Base-by-base conservation (phyloP, 2,329 filamentous ascomycete genomes). In the Apiospora arundinis region DNA sequence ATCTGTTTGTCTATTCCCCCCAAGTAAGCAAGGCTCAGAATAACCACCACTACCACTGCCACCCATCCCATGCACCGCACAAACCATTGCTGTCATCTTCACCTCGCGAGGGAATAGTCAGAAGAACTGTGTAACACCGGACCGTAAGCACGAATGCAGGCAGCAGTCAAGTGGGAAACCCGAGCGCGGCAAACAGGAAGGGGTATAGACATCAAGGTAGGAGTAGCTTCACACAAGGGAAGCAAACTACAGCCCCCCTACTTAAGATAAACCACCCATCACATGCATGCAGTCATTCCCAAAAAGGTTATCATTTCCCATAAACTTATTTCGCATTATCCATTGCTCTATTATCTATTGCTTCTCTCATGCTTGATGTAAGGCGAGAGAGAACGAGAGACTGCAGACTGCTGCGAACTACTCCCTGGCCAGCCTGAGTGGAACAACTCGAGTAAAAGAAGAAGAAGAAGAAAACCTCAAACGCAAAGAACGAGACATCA, bases 361-460 rank as follows among this genome's bases (percentile, higher is more conserved):
- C 25, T 5, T 60, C 28, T 32, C 49, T 60, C 52, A 37, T 37
- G 28, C 52, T 60, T 32, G 28, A 37, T 11, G 28, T n/a, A n/a
- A 37, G 52, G 28, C 28, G 8, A 18, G 52, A 37, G 48, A 52
- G 23, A 52, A 32, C 3, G 6, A 32, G 32, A 32, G 16, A 11
- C 7, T n/a, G 16, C 14, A 23, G 9, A n/a, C n/a, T 11, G 56
- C 56, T 63, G 56, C 32, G 37, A 63, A 40, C 32, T 63, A 63
- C 56, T 40, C 21, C 32, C 32, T 9, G n/a, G 28, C 16, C 32
- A 63, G 23, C 49, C 49, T 56, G 23, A 56, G 23, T 16, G 32
- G 32, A 63, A 63, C 56, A n/a, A 23, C 56, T 63, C 56, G 32
- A 63, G 56, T 40, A 63, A 25, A 25, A 37, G 28, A 60, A 63